Base-by-base conservation (phyloP, 1,284 basidiomycete genomes). In the Hymenochaete sp. region DNA sequence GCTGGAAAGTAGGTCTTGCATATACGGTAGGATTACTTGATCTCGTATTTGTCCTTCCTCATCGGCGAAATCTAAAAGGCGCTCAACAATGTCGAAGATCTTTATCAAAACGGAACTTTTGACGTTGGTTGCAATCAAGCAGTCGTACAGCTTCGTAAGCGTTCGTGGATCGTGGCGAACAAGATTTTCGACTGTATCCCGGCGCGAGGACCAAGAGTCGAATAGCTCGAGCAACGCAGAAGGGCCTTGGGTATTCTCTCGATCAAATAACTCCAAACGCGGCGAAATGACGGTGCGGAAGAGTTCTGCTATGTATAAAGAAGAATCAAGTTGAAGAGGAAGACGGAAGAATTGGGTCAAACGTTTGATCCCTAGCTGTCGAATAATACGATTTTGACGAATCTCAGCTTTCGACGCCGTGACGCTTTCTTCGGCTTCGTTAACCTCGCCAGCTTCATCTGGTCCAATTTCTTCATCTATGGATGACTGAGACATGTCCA, bases 161-260 rank as follows among this genome's bases (percentile, higher is more conserved):
- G 87, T 72, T 1, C 71, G 67, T 0, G 67, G 54, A 57, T 98
- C 87, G 57, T 81, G 85, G 14, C 75, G 65, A 37, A 83, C 79
- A 16, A 98, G 70, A 57, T 78, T 79, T 3, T 58, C 58, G 8
- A 77, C 71, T 47, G 82, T 76, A 8, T 81, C 72, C 1, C 67
- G 65, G 21, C 75, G 70, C 7, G 68, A 60, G 0, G 88, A 79
- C 83, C 95, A 96, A 2, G 77, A 69, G 49, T 82, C 75, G 61
- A 98, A 86, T 1, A 98, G 70, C 27, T 96, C 90, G 32, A 98
- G 69, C 22, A 97, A 70, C 0, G 91, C 83, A 0, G 93, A 95
- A 0, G 93, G 92, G 0, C 89, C 77, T 63, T 98, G 95, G 0
- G 87, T 90, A 57, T 93, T 97, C 63, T 98, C 95, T 38, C 69